Base-by-base conservation (phyloP, 2,329 filamentous ascomycete genomes). In the Cladophialophora psammophila region DNA sequence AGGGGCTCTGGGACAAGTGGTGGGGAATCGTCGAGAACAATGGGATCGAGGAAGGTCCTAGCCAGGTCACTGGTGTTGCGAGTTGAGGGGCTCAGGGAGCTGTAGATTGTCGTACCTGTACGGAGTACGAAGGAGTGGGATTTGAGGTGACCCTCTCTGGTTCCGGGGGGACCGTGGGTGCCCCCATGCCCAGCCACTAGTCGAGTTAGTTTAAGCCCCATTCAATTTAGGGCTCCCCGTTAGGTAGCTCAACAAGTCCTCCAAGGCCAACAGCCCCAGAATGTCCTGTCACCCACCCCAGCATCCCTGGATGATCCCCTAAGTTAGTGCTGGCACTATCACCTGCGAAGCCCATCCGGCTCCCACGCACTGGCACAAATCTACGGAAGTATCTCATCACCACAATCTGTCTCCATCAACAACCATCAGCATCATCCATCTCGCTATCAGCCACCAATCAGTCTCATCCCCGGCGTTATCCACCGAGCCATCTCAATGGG, bases 1-100 rank as follows among this genome's bases (percentile, higher is more conserved):
- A 66, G 26, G 69, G 68, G 10, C 56, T 71, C 10, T 69, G 68
- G 65, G 61, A 66, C 26, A 69, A 69, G 56, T 71, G 69, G 67
- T 69, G 65, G 65, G 68, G 65, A 18, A 48, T 67, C 9, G 48
- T 71, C n/a, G 31, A 63, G 10, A 52, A 71, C 55, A 71, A 69
- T 53, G 67, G 67, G 13, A 15, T 66, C 15, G 59, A 66, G 42
- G 45, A 36, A 56, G 18, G 36, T 31, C 2, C 35, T 42, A 34
- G 20, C 35, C 20, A 58, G 36, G 35, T 31, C 34, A 40, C 40
- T 10, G 55, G 55, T 15, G 36, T 34, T 34, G 8, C 20, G n/a
- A 12, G 13, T 15, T 54, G 52, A 54, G 26, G 15, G 42, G 36
- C 34, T 31, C 4, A 2, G 20, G 48, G 48, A 10, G 48, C 20